A percentile compares a stretch with the other conserved stretches of the same genome.
Conservation (phyloP, 495 filamentous ascomycete species). For the Aspergillus ostianus region DNA sequence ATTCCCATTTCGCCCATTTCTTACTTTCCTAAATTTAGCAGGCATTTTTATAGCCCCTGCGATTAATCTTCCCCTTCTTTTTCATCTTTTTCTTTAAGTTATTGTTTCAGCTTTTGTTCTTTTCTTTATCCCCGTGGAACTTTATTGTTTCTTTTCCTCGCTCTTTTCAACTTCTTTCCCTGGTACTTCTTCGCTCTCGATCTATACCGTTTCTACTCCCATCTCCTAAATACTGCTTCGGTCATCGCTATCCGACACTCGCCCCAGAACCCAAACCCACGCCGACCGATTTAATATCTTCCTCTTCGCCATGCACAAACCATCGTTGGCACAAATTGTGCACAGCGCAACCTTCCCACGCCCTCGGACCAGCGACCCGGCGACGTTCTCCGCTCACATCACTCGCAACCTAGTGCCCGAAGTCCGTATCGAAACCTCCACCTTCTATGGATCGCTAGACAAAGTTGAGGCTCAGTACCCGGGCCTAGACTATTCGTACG, state of each 20-base stretch:
- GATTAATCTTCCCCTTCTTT: conserved; percentile 23
- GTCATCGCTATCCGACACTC: not conserved
- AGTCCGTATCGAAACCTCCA: conserved; percentile 79
- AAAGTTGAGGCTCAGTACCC: conserved; percentile 88
- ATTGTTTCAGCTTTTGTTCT: conserved; percentile 7
- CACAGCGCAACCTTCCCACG: conserved; percentile 58
- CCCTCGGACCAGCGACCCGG: conserved; percentile 53
- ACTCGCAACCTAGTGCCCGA: conserved; percentile 76
- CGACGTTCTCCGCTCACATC: conserved; percentile 58
- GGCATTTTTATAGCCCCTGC: conserved; percentile 8
- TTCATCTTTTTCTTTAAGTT: conserved; percentile 10
- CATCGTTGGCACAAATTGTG: conserved; percentile 53
- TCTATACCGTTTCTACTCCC: conserved; percentile 7
- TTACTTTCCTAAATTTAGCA: conserved; percentile 11
- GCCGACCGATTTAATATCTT: not conserved
- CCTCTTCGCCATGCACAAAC: conserved; percentile 55
- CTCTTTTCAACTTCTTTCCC: not conserved
- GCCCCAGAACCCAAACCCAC: not conserved
- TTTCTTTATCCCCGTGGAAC: conserved; percentile 2
- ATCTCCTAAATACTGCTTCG: conserved; percentile 3
- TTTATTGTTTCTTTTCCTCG: conserved; percentile 6
- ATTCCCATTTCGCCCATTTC: conserved; percentile 8
- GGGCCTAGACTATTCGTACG: conserved; percentile 80
- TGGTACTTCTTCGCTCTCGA: conserved; percentile 3
- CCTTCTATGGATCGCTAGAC: conserved; percentile 83